Base-by-base conservation (phyloP, 768 basidiomycete genomes). In the Hydnomerulius pinastri region DNA sequence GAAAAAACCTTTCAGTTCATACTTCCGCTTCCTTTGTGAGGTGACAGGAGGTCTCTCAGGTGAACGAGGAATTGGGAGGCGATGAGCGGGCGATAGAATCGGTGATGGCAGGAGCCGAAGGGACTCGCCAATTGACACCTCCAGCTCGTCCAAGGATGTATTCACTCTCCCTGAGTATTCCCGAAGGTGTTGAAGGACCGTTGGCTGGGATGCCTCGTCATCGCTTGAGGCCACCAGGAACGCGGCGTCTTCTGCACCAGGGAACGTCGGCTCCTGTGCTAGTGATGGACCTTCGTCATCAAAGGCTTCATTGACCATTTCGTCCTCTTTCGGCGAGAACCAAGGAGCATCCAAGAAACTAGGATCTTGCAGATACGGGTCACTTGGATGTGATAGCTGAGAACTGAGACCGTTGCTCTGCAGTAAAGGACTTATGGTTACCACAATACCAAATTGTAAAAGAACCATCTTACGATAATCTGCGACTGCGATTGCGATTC, bases 401-500 rank as follows among this genome's bases (percentile, higher is more conserved):
- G 17, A 21, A 29, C 47, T 49, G 18, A 39, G 53, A 6, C 12
- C 39, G 30, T 55, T 20, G 30, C 7, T 44, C 61, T 64, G 53
- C 29, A 40, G 63, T 61, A 43, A 53, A 60, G 43, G 28, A 21
- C n/a, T 6, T 61, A 29, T 41, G n/a, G 56, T 44, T 47, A 54
- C 45, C 44, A 38, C 11, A 24, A 35, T 17, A n/a, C n/a, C 35
- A 49, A 32, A 41, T 39, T 46, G 53, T 49, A 12, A 24, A 23
- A 47, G 44, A 51, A 54, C 46, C 35, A 52, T 45, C 77, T 57
- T 52, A 68, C 58, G 39, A 58, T 60, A 38, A 50, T 64, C 45
- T 63, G 61, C 47, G 71, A 61, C 39, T 74, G 72, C 6, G 71
- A 61, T 38, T 74, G 72, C 6, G 73, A 73, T 25, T 67, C 69